Base-by-base conservation (phyloP, 257 asterid species). In the Voacanga thouarsii region DNA sequence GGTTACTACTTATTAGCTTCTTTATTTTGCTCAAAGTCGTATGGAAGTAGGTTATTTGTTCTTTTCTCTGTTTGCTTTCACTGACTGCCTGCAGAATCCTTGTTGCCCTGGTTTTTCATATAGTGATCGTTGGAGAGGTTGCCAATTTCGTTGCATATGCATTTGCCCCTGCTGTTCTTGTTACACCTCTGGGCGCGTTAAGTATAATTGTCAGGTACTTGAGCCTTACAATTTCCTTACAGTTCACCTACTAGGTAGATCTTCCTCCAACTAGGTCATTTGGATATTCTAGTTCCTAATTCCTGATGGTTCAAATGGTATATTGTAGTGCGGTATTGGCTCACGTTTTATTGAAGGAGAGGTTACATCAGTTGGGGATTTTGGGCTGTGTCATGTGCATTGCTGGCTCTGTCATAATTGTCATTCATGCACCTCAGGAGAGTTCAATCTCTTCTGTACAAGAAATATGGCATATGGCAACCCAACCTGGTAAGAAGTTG, bases 121-220 rank as follows among this genome's bases (percentile, higher is more conserved):
- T 83, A 92, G 98, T 92, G 98, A 90, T 92, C 43, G 74, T 90
- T 23, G 97, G 98, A 83, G 97, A 94, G 86, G 84, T 90, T 57
- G 96, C 97, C 1, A 94, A 94, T 77, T 90, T 92, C 59, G 96
- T 90, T 85, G 98, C 98, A 16, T 89, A 94, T 85, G 96, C 96
- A 72, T 94, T 90, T 85, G 97, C 98, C 68, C 97, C 98, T 39
- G 96, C 98, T 51, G 97, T 94, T 74, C 98, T 94, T 49, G 96
- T 94, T 68, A 88, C 98, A 3, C 98, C 98, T 82, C 94, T 94
- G 75, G 97, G 94, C 3, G 97, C 98, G 67, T 82, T 94, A 87
- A 94, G 98, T 82, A 90, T 92, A 80, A 91, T 94, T 45, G 92
- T 91, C 63, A 92, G 97, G 97, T 91, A 80, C 72, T 80, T 19